Evolutionary conservation across 2,329 filamentous ascomycete genomes (phyloP), one percentile per base, ranked within the genome.

Genomic region (Aspergillus neoniger): DNA sequence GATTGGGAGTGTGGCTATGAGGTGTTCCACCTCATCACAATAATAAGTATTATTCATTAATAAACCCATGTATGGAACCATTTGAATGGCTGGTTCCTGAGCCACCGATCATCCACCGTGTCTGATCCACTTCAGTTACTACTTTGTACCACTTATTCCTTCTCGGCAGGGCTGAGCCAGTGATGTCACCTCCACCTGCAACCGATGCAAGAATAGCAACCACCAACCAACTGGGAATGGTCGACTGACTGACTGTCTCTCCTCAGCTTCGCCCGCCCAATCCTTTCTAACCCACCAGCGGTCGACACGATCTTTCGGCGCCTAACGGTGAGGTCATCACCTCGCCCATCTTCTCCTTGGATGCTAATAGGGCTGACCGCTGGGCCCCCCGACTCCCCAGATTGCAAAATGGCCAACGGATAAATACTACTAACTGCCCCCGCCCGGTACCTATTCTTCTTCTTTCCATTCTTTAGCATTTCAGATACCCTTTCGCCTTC

Each of bases 291-390:
- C 44, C 21, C 19, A 23, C 44, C 44, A 28, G 44, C 44, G 4
- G 15, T 25, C 15, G 41, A 14, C 19, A 14, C 17, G 19, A 36
- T 23, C 23, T 23, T 12, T 32, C 25, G 47, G 23, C 25, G 23
- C 47, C 47, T 28, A 50, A 50, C 47, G 9, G 47, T 50, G 47
- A 50, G 47, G 47, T 50, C 47, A 50, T 50, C 25, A 5, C 15
- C 21, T 50, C 44, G 23, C 25, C 19, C 23, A 21, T 2, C 7
- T 15, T 17, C 8, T 21, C 8, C 9, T 44, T 19, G 32, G 32
- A 36, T 36, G 32, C 32, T 12, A 36, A 14, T 44, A 44, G 41
- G 41, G 41, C 41, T 44, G 41, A 44, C 41, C 41, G 10, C 19
- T 23, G 19, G 17, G 19, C 41, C 10, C 14, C 6, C 19, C 19